Base-by-base conservation (phyloP, 176 grass and related monocot genomes). In the Triticum monococcum region DNA sequence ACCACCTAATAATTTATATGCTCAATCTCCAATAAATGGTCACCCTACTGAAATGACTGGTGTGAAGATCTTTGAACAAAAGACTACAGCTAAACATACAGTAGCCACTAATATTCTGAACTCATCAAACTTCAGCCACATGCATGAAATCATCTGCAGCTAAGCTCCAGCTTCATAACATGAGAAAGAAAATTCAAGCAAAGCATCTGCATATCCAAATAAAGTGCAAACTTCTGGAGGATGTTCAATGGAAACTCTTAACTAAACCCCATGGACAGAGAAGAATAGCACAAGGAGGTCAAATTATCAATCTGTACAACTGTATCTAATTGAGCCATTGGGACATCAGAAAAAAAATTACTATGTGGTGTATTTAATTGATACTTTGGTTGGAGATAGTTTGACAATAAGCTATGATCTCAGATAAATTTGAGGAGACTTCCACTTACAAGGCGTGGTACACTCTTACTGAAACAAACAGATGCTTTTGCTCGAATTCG, bases 401-500 rank as follows among this genome's bases (percentile, higher is more conserved):
- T n/a, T 12, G 6, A 33, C 72, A 87, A 86, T 31, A 83, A 82
- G 12, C 16, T 12, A 4, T 38, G 1, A 25, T 26, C 17, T 18
- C 18, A 28, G 31, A 57, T 5, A 57, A 72, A 46, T 3, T 35
- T 31, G n/a, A 60, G 10, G 35, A 86, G 66, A 46, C 63, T 48
- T 83, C 54, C 65, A 96, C 96, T 98, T 88, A 98, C 96, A 72
- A 98, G 88, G 82, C 40, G 87, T 84, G 90, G 92, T 40, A 99
- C 90, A 30, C 94, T 99, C 78, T 93, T 93, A 85, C 94, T 92
- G 35, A 99, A 91, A 82, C 94, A 99, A 67, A 90, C 87, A 45
- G 93, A 93, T 68, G 97, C 97, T 87, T 99, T 99, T 89, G 97
- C 97, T 86, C 97, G 89, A 82, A 99, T 88, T 64, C 97, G 81